Percentiles rank a stretch among this genome's conserved stretches.
Evolutionary conservation across 129 eudicot species (phyloP).

Genomic region (Flaveria bidentis): DNA sequence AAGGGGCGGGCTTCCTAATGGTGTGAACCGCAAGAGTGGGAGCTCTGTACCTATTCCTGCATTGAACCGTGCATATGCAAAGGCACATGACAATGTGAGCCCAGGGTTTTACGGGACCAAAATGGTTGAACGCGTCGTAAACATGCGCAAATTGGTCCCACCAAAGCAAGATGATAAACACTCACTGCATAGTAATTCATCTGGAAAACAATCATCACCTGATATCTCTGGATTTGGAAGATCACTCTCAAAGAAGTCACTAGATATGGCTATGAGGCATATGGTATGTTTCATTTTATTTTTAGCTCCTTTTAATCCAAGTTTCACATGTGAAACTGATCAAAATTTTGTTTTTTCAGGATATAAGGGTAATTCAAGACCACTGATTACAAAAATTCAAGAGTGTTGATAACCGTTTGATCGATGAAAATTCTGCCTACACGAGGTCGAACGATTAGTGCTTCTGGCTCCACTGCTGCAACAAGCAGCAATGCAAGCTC

Average conservation of each 20-base stretch:
- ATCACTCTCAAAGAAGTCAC: constrained; percentile 81
- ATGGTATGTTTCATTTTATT: constrained; percentile 58
- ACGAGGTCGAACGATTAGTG: constrained; percentile 56
- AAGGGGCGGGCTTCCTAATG: constrained; percentile 85
- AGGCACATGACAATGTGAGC: constrained; percentile 76
- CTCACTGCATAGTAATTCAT: constrained; percentile 65
- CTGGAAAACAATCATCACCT: constrained; percentile 66
- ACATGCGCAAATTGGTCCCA: constrained; percentile 85
- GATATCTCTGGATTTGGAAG: constrained; percentile 90
- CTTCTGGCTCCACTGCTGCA: constrained; percentile 77
- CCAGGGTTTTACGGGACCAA: constrained; percentile 77
- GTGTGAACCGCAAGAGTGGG: constrained; percentile 58
- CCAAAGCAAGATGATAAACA: constrained; percentile 83
- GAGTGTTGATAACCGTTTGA: too few species aligned
- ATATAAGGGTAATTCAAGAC: constrained; percentile 86
- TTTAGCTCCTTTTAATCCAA: neutral
- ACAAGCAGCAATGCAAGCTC: constrained; percentile 98
- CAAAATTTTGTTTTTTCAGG: constrained; percentile 42
- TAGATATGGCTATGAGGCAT: constrained; percentile 98
- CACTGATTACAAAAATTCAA: constrained; percentile 72
- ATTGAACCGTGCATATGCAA: constrained; percentile 67
- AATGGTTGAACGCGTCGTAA: constrained; percentile 90
- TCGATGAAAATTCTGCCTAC: constrained; percentile 38
- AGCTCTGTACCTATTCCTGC: constrained; percentile 92
- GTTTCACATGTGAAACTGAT: neutral